Base-by-base conservation (phyloP, 176 grass and related monocot species). In the Oryza officinalis region DNA sequence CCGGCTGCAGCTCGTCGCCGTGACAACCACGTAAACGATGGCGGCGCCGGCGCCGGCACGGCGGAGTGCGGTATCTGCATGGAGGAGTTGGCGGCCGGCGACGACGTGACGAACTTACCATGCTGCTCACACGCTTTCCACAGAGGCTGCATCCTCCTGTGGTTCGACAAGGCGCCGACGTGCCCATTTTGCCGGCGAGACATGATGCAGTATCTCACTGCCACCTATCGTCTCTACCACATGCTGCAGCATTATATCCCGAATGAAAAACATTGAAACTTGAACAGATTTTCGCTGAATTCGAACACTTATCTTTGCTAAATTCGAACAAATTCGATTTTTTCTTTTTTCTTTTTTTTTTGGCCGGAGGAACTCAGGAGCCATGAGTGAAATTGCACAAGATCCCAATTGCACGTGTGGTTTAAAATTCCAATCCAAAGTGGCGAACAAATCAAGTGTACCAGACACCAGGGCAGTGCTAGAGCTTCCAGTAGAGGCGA, bases 401-500 rank as follows among this genome's bases (percentile, higher is more conserved):
- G 22, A 60, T 23, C 54, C 6, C 2, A 23, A 47, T 15, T 47
- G 12, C 45, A 47, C 45, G 4, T 47, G 11, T 47, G 45, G 45
- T 35, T 11, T 10, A 0, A 8, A 44, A 44, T 44, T 44, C 8
- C 1, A 44, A 44, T 44, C n/a, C n/a, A n/a, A n/a, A n/a, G n/a
- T n/a, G n/a, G n/a, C n/a, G n/a, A n/a, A n/a, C n/a, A n/a, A n/a
- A n/a, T n/a, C n/a, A n/a, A n/a, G n/a, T n/a, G n/a, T n/a, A n/a
- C n/a, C n/a, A n/a, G n/a, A n/a, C n/a, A n/a, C 7, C 4, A 5
- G 6, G 35, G 27, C 25, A 35, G 0, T 57, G 67, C 72, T 91
- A 98, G 4, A 98, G 91, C 73, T 98, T 98, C 95, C 95, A 98
- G 65, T 98, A 98, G 25, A 98, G 41, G 8, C 88, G 80, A 27